Conservation (phyloP, 257 asterid species). For the Ehretia macrophylla region DNA sequence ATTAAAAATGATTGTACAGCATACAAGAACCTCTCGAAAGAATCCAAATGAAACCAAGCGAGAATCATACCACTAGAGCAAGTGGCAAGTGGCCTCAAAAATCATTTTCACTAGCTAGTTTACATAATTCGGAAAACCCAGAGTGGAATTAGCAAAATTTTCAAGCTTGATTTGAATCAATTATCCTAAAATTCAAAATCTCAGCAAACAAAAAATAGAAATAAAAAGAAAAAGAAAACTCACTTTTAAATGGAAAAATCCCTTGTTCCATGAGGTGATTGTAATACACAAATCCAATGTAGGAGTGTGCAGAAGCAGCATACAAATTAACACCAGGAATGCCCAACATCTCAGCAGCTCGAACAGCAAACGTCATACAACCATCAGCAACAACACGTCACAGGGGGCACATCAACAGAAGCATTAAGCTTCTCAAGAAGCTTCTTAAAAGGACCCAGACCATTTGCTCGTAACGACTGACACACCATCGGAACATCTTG, state of each 20-base stretch:
- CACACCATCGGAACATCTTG: slow-evolving; percentile 52
- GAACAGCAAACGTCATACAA: slow-evolving; percentile 15
- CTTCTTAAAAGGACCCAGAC: slow-evolving; percentile 17
- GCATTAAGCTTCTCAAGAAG: slow-evolving; percentile 18
- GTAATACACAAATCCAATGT: slow-evolving; percentile 26
- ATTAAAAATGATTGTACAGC: no score
- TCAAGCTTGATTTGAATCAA: no score
- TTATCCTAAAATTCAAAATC: no score
- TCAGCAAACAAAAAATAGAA: not conserved
- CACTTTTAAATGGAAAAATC: slow-evolving; percentile 45
- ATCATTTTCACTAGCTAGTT: no score
- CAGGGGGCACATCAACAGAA: slow-evolving; percentile 35
- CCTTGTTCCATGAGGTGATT: slow-evolving; percentile 30
- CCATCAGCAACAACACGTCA: slow-evolving; percentile 24
- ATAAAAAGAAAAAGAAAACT: not conserved
- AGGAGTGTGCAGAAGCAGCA: slow-evolving; percentile 36
- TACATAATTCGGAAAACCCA: no score
- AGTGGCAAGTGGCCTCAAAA: no score
- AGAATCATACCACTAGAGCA: no score
- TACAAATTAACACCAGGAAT: slow-evolving; percentile 45
- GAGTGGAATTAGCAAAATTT: no score
- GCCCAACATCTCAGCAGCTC: slow-evolving; percentile 48
- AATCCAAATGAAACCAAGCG: no score
- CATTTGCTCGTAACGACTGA: slow-evolving; percentile 4
- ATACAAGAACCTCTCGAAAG: no score